Percentiles rank a stretch among this genome's conserved stretches.
Conservation (phyloP, 176 grass and related monocot genomes). For the Carex parvula region DNA sequence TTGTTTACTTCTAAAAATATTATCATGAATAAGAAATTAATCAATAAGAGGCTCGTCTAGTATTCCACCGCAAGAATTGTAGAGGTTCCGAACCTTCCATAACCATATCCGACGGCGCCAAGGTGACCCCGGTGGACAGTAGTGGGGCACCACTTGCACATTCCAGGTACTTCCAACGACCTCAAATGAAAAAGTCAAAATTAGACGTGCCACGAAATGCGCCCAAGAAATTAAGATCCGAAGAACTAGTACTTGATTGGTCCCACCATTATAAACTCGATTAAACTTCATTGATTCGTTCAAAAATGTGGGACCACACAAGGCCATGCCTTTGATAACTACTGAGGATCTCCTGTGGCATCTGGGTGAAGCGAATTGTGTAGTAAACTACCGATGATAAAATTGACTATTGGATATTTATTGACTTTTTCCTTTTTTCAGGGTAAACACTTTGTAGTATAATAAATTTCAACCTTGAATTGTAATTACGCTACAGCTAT, state of each 20-base stretch:
- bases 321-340: background rate
- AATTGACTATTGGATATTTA: background rate
- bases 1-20: too few species aligned
- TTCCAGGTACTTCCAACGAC: constrained; percentile 7
- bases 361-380: background rate
- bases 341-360: background rate
- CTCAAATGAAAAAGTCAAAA: background rate
- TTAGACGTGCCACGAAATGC: constrained; percentile 19
- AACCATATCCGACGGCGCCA: background rate
- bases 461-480: too few species aligned
- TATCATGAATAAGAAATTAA: too few species aligned
- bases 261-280: background rate
- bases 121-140: background rate
- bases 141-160: background rate
- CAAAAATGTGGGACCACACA: background rate
- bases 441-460: background rate
- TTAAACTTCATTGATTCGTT: background rate
- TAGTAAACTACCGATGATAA: background rate
- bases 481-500: background rate
- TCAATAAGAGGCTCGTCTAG: background rate
- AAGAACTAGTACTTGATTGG: background rate
- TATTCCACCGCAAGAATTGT: background rate
- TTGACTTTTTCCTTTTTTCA: background rate
- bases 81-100: background rate
- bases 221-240: background rate